phyloP scores from a whole-genome alignment of 257 asterid genomes.

The Petunia secreta region DNA sequence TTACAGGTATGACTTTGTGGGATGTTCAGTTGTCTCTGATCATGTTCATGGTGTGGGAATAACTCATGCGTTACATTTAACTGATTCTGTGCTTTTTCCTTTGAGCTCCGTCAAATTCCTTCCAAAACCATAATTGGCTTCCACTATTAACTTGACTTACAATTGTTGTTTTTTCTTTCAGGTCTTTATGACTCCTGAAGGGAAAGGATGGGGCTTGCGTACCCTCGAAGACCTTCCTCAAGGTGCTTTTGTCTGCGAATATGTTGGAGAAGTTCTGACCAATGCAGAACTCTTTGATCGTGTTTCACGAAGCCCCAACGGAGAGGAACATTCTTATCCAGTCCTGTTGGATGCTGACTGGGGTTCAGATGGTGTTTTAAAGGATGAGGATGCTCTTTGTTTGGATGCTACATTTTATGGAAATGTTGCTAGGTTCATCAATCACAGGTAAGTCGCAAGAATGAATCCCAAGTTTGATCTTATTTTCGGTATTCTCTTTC shows the following conservation, averaged over 20 bases:
- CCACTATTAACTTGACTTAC: neutral
- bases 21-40: conserved; percentile 11
- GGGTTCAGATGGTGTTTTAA: conserved; percentile 73
- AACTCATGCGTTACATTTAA: neutral
- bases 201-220: conserved; percentile 98
- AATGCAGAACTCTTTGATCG: conserved; percentile 80
- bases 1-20: conserved; percentile 62
- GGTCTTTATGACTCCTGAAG: conserved; percentile 85
- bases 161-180: conserved; percentile 31
- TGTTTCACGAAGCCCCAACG: conserved; percentile 51
- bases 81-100: neutral
- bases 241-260: conserved; percentile 96
- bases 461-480: neutral
- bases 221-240: conserved; percentile 93
- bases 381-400: conserved; percentile 94
- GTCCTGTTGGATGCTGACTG: conserved; percentile 97
- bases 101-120: neutral
- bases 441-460: conserved; percentile 69
- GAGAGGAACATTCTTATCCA: conserved; percentile 78
- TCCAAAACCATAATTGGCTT: conserved; percentile 21
- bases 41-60: neutral
- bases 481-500: neutral
- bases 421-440: conserved; percentile 90
- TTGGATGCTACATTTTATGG: conserved; percentile 92
- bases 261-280: conserved; percentile 93